Evolutionary conservation across 2,329 filamentous ascomycete genomes (phyloP).

Genomic region (Didymella pomorum): DNA sequence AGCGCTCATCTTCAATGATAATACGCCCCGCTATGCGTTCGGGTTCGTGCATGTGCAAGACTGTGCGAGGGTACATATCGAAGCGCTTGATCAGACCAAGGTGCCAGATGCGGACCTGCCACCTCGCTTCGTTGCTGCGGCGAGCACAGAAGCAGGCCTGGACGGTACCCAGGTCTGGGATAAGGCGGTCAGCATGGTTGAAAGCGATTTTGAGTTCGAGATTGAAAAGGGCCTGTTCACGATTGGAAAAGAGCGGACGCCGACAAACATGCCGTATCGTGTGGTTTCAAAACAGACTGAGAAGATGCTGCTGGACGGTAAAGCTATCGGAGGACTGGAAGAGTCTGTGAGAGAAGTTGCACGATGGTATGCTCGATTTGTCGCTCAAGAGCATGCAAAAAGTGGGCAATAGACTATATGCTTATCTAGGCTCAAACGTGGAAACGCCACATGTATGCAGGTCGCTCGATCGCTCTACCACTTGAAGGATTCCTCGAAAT

Average conservation of each 20-base stretch:
- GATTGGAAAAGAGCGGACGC: constrained; percentile 36
- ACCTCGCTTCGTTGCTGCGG: constrained; percentile 42
- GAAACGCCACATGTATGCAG: constrained; percentile 8
- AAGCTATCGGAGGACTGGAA: constrained; percentile 29
- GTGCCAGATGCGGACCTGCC: constrained; percentile 30
- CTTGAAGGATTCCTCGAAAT: constrained; percentile 59
- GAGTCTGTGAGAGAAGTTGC: constrained; percentile 42
- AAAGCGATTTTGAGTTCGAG: constrained; percentile 27
- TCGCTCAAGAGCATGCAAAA: neutral
- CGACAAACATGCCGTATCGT: constrained; percentile 44
- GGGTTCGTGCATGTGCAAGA: constrained; percentile 47
- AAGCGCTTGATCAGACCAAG: constrained; percentile 35
- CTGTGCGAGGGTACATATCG: constrained; percentile 44
- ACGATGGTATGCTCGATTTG: constrained; percentile 37
- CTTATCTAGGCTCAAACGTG: neutral
- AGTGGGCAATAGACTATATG: neutral
- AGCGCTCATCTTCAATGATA: constrained; percentile 43
- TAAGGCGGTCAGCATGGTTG: constrained; percentile 32
- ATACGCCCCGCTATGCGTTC: constrained; percentile 43
- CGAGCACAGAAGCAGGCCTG: constrained; percentile 29
- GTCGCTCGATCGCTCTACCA: constrained; percentile 42
- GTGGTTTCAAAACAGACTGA: constrained; percentile 42
- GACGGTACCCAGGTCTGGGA: constrained; percentile 35
- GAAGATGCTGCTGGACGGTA: constrained; percentile 31
- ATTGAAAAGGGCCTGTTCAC: constrained; percentile 31